Base-by-base conservation (phyloP, 345 rosid species). In the Leavenworthia alabamica region DNA sequence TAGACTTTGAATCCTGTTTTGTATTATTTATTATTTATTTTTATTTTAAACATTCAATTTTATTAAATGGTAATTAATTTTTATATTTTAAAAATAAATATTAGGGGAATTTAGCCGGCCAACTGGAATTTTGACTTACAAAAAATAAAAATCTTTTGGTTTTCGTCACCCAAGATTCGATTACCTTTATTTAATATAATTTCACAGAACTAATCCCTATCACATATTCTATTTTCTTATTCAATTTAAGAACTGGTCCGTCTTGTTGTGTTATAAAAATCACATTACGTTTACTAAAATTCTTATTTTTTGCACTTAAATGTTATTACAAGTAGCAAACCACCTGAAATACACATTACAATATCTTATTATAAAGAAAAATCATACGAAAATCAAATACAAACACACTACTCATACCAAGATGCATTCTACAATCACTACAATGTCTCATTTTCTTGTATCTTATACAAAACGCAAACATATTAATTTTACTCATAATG, bases 131-230 rank as follows among this genome's bases (percentile, higher is more conserved):
- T 47, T 7, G 39, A 3, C 13, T 47, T 29, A 2, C 48, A 70
- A 45, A 32, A 8, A 8, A 36, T 16, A 2, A 56, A 56, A 48
- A 71, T 48, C 54, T 56, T 61, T 63, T 48, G 9, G 26, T 63
- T 56, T 56, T 63, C 70, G 64, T 63, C 75, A 63, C 47, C 22
- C 4, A 71, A 71, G 59, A 71, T 71, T 63, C 70, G 65, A 31
- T 71, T 71, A 40, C 37, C 40, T 29, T 40, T 56, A 15, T 56
- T 47, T 41, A 39, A 39, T 33, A 41, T 0, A 56, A 23, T 29
- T 63, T 47, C 14, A 29, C 32, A 52, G 8, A 60, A 68, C 20
- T 29, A 17, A 48, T 63, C 58, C 6, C 75, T 60, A 23, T 71
- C 75, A 62, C 39, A 61, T 45, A 22, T 46, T 62, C 4, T 62